Conservation (phyloP, 73 alveolate species). For the Halteria grandinella region DNA sequence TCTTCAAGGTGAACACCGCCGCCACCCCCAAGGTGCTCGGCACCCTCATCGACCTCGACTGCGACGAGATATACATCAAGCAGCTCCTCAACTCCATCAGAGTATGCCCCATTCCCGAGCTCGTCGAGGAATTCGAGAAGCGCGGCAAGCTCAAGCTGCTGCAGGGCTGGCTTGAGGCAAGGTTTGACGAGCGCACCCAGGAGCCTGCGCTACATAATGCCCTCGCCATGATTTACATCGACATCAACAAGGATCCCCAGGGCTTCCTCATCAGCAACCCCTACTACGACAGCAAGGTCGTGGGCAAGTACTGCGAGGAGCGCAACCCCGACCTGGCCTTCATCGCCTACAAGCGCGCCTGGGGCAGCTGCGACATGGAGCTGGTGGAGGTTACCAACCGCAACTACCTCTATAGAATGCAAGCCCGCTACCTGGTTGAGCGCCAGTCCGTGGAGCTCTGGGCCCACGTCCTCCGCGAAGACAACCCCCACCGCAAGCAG, state of each 20-base stretch:
- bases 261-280: slow-evolving; percentile 97
- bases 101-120: slow-evolving; percentile 92
- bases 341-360: slow-evolving; percentile 98
- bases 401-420: slow-evolving; percentile 98
- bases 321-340: slow-evolving; percentile 98
- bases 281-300: slow-evolving; percentile 98
- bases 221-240: slow-evolving; percentile 96
- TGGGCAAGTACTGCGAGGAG: slow-evolving; percentile 98
- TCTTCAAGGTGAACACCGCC: slow-evolving; percentile 93
- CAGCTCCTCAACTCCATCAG: slow-evolving; percentile 93
- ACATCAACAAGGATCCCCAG: slow-evolving; percentile 96
- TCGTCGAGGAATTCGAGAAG: slow-evolving; percentile 95
- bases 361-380: slow-evolving; percentile 99
- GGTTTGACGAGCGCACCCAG: slow-evolving; percentile 98
- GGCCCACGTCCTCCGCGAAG: slow-evolving; percentile 96
- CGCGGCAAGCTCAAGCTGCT: slow-evolving; percentile 97
- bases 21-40: slow-evolving; percentile 98
- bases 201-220: slow-evolving; percentile 98
- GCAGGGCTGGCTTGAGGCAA: slow-evolving; percentile 98
- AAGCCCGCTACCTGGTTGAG: slow-evolving; percentile 99
- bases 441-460: slow-evolving; percentile 97
- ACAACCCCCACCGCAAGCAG: slow-evolving; percentile 95
- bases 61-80: slow-evolving; percentile 95
- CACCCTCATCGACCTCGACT: slow-evolving; percentile 95
- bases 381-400: slow-evolving; percentile 97